phyloP scores from a whole-genome alignment of 1,284 basidiomycete genomes.

The Singerocomus inundabilis region DNA sequence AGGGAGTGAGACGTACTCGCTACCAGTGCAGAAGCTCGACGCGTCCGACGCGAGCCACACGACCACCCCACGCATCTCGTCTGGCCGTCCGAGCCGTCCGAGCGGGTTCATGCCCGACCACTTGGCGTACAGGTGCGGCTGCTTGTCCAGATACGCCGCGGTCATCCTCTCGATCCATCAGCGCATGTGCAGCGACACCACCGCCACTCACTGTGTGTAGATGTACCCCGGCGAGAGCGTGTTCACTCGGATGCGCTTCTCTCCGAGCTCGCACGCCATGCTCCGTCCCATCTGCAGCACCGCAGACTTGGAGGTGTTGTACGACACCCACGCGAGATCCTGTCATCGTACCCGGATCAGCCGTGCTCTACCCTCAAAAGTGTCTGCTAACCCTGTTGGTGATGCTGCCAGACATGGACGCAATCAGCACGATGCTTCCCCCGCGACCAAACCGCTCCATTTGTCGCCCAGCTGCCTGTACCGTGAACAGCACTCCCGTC shows the following conservation, averaged over 20 bases:
- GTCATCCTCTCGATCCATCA: conserved; percentile 59
- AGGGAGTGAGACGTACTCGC: conserved; percentile 47
- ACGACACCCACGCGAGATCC: conserved; percentile 76
- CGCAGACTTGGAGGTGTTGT: conserved; percentile 81
- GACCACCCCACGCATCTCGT: conserved; percentile 77
- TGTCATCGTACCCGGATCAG: conserved; percentile 23
- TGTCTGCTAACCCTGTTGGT: conserved; percentile 63
- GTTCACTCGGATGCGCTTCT: conserved; percentile 70
- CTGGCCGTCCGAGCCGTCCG: conserved; percentile 70
- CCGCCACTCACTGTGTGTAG: conserved; percentile 56
- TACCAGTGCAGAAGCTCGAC: conserved; percentile 72
- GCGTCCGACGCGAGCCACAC: conserved; percentile 81
- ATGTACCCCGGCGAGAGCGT: conserved; percentile 77
- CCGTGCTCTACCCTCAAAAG: not conserved
- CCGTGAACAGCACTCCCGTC: conserved; percentile 74
- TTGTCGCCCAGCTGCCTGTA: conserved; percentile 75
- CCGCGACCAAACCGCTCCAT: conserved; percentile 69
- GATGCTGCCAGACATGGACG: conserved; percentile 84
- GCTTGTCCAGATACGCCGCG: conserved; percentile 67
- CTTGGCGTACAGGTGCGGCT: conserved; percentile 66
- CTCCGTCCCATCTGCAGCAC: conserved; percentile 82
- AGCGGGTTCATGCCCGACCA: conserved; percentile 78
- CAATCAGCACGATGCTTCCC: conserved; percentile 78
- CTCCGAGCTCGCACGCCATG: conserved; percentile 81
- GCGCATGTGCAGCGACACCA: not conserved